Evolutionary conservation across 257 asterid genomes (phyloP).

Genomic region (Penstemon barbatus): DNA sequence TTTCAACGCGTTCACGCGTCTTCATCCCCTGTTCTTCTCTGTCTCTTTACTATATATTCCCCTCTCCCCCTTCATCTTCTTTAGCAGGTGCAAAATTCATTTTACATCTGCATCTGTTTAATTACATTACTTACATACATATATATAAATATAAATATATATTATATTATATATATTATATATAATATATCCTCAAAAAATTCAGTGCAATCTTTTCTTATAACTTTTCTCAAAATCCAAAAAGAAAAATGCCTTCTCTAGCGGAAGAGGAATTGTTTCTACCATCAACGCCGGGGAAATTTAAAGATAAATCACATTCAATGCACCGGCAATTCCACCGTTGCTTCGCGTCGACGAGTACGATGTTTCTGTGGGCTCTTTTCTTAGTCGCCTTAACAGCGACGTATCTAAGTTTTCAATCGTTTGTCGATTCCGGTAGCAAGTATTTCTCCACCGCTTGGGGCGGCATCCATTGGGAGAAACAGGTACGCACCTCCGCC

Average conservation of each 20-base stretch:
- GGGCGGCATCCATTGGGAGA: slow-evolving; percentile 72
- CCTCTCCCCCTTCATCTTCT: slow-evolving; percentile 3
- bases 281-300: slow-evolving; percentile 75
- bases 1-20: slow-evolving; percentile 61
- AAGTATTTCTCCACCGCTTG: slow-evolving; percentile 56
- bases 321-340: slow-evolving; percentile 63
- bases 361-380: slow-evolving; percentile 75
- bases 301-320: slow-evolving; percentile 51
- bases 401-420: slow-evolving; percentile 66
- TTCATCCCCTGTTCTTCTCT: slow-evolving; percentile 13
- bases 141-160: too few relatives aligned
- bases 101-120: slow-evolving; percentile 49
- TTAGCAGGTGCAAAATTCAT: slow-evolving; percentile 52
- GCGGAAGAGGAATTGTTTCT: slow-evolving; percentile 56
- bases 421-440: slow-evolving; percentile 55
- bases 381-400: slow-evolving; percentile 69
- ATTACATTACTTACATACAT: too few relatives aligned
- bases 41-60: slow-evolving; percentile 53
- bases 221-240: neutral
- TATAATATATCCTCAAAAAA: neutral
- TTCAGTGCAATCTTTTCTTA: neutral
- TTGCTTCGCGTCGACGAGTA: slow-evolving; percentile 74
- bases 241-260: slow-evolving; percentile 45
- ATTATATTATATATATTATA: too few relatives aligned
- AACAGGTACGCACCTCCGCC: slow-evolving; percentile 50